Conservation (phyloP, 1,284 basidiomycete species). For the Malassezia psittaci region DNA sequence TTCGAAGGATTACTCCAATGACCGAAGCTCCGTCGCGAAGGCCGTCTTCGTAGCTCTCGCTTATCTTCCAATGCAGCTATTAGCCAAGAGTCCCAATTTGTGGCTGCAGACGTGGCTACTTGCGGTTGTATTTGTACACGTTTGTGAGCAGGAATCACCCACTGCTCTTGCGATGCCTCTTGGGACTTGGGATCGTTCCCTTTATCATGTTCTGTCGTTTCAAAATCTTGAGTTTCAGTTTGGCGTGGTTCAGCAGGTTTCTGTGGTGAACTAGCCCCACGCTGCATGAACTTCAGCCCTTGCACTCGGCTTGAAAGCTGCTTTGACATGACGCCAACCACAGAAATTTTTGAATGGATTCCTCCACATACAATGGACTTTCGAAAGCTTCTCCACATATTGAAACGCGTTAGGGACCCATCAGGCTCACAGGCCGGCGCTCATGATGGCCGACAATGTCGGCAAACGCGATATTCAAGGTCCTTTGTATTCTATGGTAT, state of each 20-base stretch:
- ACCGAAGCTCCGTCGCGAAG: background rate
- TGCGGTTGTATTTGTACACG: background rate
- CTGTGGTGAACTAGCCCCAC: background rate
- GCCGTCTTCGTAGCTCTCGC: background rate
- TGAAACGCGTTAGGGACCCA: too few species aligned
- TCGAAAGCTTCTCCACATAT: too few species aligned
- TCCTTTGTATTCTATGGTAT: background rate
- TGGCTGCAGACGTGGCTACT: background rate
- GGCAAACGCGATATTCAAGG: too few species aligned
- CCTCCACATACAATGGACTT: background rate
- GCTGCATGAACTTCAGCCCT: conserved; percentile 20
- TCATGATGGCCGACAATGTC: too few species aligned
- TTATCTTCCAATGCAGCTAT: background rate
- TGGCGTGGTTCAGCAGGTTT: background rate
- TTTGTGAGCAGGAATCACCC: conserved; percentile 8
- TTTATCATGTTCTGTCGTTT: background rate
- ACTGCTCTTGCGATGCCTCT: conserved; percentile 8
- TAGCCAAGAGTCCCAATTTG: conserved; percentile 14
- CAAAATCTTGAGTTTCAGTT: background rate
- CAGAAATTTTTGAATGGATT: background rate
- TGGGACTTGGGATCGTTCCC: background rate
- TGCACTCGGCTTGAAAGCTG: conserved; percentile 16
- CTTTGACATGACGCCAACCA: conserved; percentile 5
- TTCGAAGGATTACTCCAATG: background rate
- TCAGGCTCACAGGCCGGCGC: too few species aligned